Evolutionary conservation across 106 monocot genomes (phyloP).

Genomic region (Dendrobium catenatum): DNA sequence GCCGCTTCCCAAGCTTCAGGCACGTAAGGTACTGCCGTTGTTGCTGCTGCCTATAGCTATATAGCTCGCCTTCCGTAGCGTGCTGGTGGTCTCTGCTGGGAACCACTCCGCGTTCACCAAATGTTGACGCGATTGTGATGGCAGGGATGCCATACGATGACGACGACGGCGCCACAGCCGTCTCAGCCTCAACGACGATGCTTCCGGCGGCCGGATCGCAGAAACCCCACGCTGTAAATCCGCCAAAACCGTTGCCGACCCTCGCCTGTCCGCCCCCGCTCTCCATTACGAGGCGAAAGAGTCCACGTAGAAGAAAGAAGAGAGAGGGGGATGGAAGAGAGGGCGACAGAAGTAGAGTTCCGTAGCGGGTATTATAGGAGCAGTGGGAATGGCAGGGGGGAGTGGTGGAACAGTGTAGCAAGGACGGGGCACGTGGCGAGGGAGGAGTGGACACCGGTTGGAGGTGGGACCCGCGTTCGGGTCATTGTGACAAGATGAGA

Average conservation of each 20-base stretch:
- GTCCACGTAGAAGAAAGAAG: not conserved
- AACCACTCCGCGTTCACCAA: not conserved
- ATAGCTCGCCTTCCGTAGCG: no score
- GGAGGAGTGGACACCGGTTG: no score
- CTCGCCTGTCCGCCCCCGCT: not conserved
- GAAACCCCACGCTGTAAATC: slow-evolving; percentile 1
- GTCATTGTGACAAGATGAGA: no score
- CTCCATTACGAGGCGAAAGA: not conserved
- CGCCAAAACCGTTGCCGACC: not conserved
- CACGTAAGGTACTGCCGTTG: slow-evolving; percentile 32
- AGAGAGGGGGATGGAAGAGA: not conserved
- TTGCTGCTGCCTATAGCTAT: not conserved
- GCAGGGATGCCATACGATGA: not conserved
- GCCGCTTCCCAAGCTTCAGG: slow-evolving; percentile 43
- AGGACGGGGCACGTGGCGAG: no score
- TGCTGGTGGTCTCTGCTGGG: not conserved
- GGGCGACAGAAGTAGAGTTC: not conserved
- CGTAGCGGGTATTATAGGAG: no score
- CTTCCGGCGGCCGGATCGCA: not conserved
- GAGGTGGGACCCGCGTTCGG: no score
- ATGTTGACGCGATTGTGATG: no score
- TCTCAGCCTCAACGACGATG: not conserved
- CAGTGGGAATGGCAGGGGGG: no score
- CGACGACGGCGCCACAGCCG: not conserved
- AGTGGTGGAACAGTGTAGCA: no score